Percentiles rank a stretch among this genome's conserved stretches.
Conservation (phyloP, 345 rosid species). For the Brassica cretica region DNA sequence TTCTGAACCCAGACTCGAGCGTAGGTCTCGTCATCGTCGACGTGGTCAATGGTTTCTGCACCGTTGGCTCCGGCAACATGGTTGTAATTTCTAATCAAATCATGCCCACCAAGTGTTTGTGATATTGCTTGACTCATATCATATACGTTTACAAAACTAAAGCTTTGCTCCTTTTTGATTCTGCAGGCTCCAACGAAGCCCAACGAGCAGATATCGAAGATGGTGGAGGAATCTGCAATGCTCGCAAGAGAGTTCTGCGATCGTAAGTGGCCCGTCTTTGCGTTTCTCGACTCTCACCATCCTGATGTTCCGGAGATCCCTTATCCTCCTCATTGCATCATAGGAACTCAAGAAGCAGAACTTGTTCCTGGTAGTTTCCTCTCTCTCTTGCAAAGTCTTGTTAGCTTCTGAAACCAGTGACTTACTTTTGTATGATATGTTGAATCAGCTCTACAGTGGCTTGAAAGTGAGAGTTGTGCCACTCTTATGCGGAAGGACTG, state of each 20-base stretch:
- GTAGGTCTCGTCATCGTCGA: slow-evolving; percentile 87
- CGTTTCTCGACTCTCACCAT: slow-evolving; percentile 79
- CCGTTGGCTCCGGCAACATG: slow-evolving; percentile 82
- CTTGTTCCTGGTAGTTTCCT: slow-evolving; percentile 67
- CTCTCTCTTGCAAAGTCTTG: neutral
- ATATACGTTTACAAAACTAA: neutral
- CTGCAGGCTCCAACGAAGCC: slow-evolving; percentile 68
- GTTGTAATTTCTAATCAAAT: slow-evolving; percentile 30
- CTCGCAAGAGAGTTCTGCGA: slow-evolving; percentile 62
- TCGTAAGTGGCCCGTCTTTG: slow-evolving; percentile 78
- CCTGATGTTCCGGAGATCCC: slow-evolving; percentile 82
- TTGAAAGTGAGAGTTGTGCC: slow-evolving; percentile 61
- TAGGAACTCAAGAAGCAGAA: slow-evolving; percentile 74
- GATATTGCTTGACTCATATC: slow-evolving; percentile 2
- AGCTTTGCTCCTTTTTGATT: slow-evolving; percentile 2
- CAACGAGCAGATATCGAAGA: slow-evolving; percentile 62
- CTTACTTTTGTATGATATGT: neutral
- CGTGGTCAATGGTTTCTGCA: slow-evolving; percentile 82
- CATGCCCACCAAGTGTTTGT: slow-evolving; percentile 22
- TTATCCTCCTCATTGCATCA: slow-evolving; percentile 83
- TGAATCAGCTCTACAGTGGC: slow-evolving; percentile 65
- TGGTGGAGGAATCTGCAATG: slow-evolving; percentile 70
- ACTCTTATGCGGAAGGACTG: slow-evolving; percentile 76
- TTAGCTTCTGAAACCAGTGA: neutral
- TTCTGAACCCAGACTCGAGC: slow-evolving; percentile 48